Percentiles rank a stretch among this genome's conserved stretches.
These are phyloP conservation scores for Eimeria acervulina DNA, from an alignment of 169 alveolate genomes.

Conservation along the genomic window DNA sequence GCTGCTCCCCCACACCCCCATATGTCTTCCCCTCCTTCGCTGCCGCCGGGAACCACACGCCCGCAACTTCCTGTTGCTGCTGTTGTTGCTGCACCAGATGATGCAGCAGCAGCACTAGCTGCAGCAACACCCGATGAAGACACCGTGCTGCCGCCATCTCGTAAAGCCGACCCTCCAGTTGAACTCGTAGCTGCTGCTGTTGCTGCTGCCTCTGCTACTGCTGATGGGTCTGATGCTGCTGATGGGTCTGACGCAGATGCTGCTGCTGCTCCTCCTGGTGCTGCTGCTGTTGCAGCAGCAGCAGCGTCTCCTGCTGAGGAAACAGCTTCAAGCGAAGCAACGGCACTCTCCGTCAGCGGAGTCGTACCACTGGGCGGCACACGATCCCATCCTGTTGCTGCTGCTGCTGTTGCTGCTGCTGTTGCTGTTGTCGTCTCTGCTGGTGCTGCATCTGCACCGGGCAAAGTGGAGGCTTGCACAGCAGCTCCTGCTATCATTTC, in stretches of 20 bases:
- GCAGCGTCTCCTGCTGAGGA: background rate
- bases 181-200: background rate
- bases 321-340: background rate
- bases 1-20: slow-evolving; percentile 31
- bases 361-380: background rate
- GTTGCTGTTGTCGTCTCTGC: slow-evolving; percentile 1
- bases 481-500: background rate
- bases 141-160: background rate
- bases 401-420: background rate
- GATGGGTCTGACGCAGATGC: too few species aligned
- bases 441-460: background rate
- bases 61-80: background rate
- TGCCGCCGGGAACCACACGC: slow-evolving; percentile 8
- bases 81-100: background rate
- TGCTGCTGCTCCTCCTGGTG: too few species aligned
- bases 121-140: background rate
- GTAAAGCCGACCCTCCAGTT: background rate
- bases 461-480: background rate
- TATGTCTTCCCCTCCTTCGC: background rate
- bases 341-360: background rate
- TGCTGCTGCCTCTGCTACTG: background rate
- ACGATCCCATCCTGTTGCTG: background rate
- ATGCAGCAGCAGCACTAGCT: background rate
- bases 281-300: background rate
- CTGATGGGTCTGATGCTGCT: too few species aligned